Base-by-base conservation (phyloP, 1,139 yeast genomes). In the Kodamaea sp. region DNA sequence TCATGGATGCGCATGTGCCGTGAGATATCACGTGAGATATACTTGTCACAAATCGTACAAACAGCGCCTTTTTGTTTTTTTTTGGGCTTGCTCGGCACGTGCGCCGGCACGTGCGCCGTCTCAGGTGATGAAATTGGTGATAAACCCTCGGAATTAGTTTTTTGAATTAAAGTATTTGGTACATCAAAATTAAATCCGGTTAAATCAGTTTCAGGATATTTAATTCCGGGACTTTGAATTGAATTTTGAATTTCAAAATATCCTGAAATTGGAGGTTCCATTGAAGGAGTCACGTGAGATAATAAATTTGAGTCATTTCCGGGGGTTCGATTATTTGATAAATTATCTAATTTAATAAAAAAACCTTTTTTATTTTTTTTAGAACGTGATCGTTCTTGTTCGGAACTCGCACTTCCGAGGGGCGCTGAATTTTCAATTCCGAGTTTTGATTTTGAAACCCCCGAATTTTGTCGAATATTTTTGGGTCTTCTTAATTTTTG, bases 1-100 rank as follows among this genome's bases (percentile, higher is more conserved):
- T 71, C 70, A 50, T 71, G 77, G 34, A 67, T 71, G 36, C 77
- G 57, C 62, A 70, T 60, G 48, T 71, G 77, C 34, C 77, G 53
- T 3, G 72, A 68, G 40, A 69, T 56, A 46, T 71, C 77, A 39
- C 77, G 52, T 40, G 69, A 63, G 40, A 71, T 71, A 46, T 54
- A 68, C 45, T 70, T 70, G 39, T 63, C 69, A 48, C 77, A 71
- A 7, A 70, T 54, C 5, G 63, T 44, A 43, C 77, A 71, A 2
- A 62, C 57, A 8, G 73, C 63, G 5, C 75, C 75, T 46, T 68
- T 70, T 65, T 54, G 20, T 45, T 44, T 40, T 67, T 57, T 45
- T 67, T 66, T 54, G 63, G 64, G 35, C 58, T 59, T 23, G 46
- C 32, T 32, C 44, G 45, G 29, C 49, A 50, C 12, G 37, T 29